phyloP scores from a whole-genome alignment of 2,329 filamentous ascomycete genomes.

The Fusarium coffeatum region DNA sequence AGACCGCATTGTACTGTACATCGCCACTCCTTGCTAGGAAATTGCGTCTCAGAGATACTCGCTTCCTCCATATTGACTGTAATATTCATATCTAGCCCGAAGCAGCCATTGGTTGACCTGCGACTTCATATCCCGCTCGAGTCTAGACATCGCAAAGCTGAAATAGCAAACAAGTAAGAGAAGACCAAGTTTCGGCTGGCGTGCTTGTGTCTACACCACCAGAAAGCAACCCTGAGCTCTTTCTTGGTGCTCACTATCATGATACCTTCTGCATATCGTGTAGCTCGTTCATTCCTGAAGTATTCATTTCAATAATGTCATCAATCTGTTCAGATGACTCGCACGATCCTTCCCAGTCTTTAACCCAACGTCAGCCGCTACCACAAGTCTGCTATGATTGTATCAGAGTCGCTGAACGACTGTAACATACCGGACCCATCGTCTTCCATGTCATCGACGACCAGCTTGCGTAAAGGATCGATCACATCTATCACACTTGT shows the following conservation, averaged over 20 bases:
- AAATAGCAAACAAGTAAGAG: slow-evolving; percentile 24
- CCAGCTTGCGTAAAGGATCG: slow-evolving; percentile 63
- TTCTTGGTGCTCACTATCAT: slow-evolving; percentile 5
- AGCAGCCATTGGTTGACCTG: slow-evolving; percentile 3
- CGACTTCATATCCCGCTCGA: slow-evolving; percentile 20
- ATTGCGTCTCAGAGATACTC: slow-evolving; percentile 24
- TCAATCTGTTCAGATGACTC: slow-evolving; percentile 67
- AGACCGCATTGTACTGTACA: slow-evolving; percentile 30
- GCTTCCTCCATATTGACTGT: slow-evolving; percentile 8
- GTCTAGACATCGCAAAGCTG: slow-evolving; percentile 9
- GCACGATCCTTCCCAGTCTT: slow-evolving; percentile 68
- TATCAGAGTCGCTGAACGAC: slow-evolving; percentile 45
- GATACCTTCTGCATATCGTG: slow-evolving; percentile 51
- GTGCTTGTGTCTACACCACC: slow-evolving; percentile 11
- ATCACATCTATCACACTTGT: slow-evolving; percentile 52
- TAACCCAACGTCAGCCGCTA: slow-evolving; percentile 41
- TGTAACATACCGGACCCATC: slow-evolving; percentile 68
- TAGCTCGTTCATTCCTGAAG: slow-evolving; percentile 56
- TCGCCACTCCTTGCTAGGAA: slow-evolving; percentile 48
- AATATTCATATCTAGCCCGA: background rate
- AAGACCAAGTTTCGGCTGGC: slow-evolving; percentile 1
- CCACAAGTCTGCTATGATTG: slow-evolving; percentile 43
- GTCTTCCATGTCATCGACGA: slow-evolving; percentile 68
- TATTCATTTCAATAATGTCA: slow-evolving; percentile 59
- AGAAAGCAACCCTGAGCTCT: background rate